Percentiles rank a stretch among this genome's conserved stretches.
Evolutionary conservation across 1,139 yeast species (phyloP).

Genomic region (Candida frijolesensis): DNA sequence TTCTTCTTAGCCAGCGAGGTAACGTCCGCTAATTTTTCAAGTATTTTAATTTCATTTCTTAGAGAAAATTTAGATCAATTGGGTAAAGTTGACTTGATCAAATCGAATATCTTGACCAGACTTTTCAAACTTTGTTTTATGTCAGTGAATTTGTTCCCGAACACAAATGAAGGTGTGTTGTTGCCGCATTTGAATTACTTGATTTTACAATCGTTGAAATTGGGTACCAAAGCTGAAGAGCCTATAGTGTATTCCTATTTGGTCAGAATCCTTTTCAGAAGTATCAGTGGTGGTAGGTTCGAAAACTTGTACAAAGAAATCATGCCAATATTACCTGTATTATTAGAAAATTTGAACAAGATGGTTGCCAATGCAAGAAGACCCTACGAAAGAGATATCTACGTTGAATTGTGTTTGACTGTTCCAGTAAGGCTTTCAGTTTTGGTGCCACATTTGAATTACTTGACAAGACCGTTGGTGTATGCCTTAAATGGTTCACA

Average conservation of each 20-base stretch:
- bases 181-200: constrained; percentile 84
- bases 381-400: constrained; percentile 89
- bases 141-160: constrained; percentile 92
- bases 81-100: constrained; percentile 78
- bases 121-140: constrained; percentile 89
- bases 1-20: constrained; percentile 91
- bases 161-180: constrained; percentile 82
- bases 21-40: constrained; percentile 90
- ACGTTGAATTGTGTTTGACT: constrained; percentile 90
- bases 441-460: constrained; percentile 86
- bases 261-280: constrained; percentile 85
- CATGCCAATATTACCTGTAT: constrained; percentile 83
- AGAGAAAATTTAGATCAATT: constrained; percentile 72
- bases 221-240: constrained; percentile 87
- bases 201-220: constrained; percentile 76
- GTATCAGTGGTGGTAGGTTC: constrained; percentile 95
- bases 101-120: constrained; percentile 79
- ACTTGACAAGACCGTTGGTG: constrained; percentile 87
- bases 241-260: constrained; percentile 89
- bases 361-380: constrained; percentile 81
- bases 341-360: constrained; percentile 82
- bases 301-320: constrained; percentile 91
- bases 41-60: constrained; percentile 78
- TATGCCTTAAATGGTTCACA: constrained; percentile 88
- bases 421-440: constrained; percentile 95